Base-by-base conservation (phyloP, 2,329 filamentous ascomycete species). In the Dactylellina drechsleri region DNA sequence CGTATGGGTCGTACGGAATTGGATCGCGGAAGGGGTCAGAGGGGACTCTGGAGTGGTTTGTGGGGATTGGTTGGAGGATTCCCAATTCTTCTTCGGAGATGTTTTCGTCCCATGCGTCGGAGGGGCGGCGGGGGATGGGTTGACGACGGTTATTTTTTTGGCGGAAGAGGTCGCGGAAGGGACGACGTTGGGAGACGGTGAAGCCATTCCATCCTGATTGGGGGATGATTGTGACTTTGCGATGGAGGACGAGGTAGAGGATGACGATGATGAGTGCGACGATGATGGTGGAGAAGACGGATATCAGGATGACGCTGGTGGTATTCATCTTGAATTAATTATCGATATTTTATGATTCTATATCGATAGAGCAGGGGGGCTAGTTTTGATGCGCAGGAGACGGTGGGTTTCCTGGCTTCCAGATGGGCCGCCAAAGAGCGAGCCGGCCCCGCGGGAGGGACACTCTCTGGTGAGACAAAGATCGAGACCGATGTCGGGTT, bases 1-100 rank as follows among this genome's bases (percentile, higher is more conserved):
- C 28, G 53, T 66, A 52, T 13, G 20, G 15, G 16, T 40, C 16
- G 7, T 64, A 57, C 5, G 31, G 31, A 2, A 65, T 68, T 0
- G 71, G 71, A 15, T 75, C 71, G 26, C 59, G 59, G 47, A 75
- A 75, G 2, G 64, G 71, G 26, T 75, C 71, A 8, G 71, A 75
- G 2, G 71, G 64, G 2, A 58, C 43, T 31, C 71, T 65, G 15
- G 71, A 75, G 41, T 71, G 66, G 53, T 64, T 70, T 15, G 66
- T 62, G 36, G 61, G 57, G 5, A 64, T 58, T 1, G 71, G 71
- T 5, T 43, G 64, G 5, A 75, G 52, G 13, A 75, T 75, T 7
- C 71, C 71, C 31, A 75, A 31, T 41, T 75, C 71, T 56, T 75
- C 71, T 52, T 75, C 71, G n/a, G 71, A 68, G 16, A 75, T 75